Percentiles rank a stretch among this genome's conserved stretches.
phyloP scores from a whole-genome alignment of 2,329 filamentous ascomycete species.

The Aureobasidium sp. region DNA sequence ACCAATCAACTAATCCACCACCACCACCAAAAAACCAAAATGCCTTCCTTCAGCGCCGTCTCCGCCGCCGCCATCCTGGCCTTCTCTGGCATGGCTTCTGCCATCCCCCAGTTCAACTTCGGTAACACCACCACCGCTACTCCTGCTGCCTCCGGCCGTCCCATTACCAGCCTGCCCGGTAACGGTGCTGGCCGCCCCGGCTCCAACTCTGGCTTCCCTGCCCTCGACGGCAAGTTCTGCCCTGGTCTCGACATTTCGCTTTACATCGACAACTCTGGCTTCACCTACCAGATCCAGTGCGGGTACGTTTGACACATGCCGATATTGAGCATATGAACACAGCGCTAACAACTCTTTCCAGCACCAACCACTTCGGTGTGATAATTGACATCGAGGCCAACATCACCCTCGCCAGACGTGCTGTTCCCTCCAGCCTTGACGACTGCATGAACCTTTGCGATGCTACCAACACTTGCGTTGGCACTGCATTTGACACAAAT shows the following conservation, averaged over 20 bases:
- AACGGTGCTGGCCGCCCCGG: background rate
- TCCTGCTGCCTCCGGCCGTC: background rate
- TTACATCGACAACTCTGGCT: background rate
- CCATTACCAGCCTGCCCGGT: background rate
- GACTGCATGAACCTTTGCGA: conserved; percentile 12
- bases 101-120: conserved; percentile 9
- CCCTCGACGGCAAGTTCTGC: conserved; percentile 12
- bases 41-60: conserved; percentile 11
- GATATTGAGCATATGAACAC: too few relatives aligned
- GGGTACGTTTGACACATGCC: too few relatives aligned
- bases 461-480: conserved; percentile 30
- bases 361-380: conserved; percentile 8
- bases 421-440: conserved; percentile 3
- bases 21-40: conserved; percentile 9
- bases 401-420: conserved; percentile 6
- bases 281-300: conserved; percentile 8
- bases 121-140: background rate
- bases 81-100: conserved; percentile 9
- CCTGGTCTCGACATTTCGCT: conserved; percentile 7
- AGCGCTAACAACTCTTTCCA: too few relatives aligned
- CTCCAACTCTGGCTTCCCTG: background rate
- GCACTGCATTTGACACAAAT: conserved; percentile 35
- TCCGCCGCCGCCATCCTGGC: conserved; percentile 10
- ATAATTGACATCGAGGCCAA: conserved; percentile 3
- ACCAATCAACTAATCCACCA: conserved; percentile 3